A percentile compares a stretch with the other conserved stretches of the same genome.
Evolutionary conservation across 2,329 filamentous ascomycete species (phyloP).

Genomic region (Rachicladosporium sp.): DNA sequence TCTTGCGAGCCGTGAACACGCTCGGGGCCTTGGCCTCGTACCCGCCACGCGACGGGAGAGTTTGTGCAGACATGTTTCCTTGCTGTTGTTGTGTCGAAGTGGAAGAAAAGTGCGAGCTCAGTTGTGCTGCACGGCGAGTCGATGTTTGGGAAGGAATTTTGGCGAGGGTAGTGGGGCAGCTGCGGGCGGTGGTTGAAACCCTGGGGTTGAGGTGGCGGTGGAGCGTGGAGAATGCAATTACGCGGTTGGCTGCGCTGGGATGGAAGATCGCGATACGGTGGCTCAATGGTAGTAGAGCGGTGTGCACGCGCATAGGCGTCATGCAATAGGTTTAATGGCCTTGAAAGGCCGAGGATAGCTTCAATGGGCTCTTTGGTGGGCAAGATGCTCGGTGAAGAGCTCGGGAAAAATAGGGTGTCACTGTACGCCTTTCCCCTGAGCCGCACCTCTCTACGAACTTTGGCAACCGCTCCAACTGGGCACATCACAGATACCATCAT

Average conservation of each 20-base stretch:
- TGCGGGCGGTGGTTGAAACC: constrained; percentile 6
- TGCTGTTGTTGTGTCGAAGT: constrained; percentile 11
- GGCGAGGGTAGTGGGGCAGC: constrained; percentile 16
- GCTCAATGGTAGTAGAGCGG: constrained; percentile 6
- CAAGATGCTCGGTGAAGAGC: no score
- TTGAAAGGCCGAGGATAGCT: no score
- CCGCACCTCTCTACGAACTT: no score
- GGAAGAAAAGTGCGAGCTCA: constrained; percentile 13
- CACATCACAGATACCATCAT: no score
- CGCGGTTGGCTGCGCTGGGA: constrained; percentile 3
- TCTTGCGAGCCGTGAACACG: constrained; percentile 69
- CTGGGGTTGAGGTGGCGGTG: constrained; percentile 5
- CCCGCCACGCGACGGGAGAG: constrained; percentile 16
- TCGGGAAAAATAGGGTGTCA: no score
- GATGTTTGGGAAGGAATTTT: constrained; percentile 13
- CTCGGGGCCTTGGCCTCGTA: constrained; percentile 36
- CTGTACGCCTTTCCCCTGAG: no score
- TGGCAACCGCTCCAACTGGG: no score
- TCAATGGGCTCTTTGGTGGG: no score
- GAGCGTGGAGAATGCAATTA: constrained; percentile 6
- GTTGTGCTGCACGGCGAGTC: constrained; percentile 11
- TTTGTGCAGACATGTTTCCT: no score
- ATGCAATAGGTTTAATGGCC: no score
- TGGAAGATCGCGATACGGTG: constrained; percentile 2
- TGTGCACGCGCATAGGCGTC: constrained; percentile 3